Evolutionary conservation across 345 rosid genomes (phyloP).

Genomic region (Angophora floribunda): DNA sequence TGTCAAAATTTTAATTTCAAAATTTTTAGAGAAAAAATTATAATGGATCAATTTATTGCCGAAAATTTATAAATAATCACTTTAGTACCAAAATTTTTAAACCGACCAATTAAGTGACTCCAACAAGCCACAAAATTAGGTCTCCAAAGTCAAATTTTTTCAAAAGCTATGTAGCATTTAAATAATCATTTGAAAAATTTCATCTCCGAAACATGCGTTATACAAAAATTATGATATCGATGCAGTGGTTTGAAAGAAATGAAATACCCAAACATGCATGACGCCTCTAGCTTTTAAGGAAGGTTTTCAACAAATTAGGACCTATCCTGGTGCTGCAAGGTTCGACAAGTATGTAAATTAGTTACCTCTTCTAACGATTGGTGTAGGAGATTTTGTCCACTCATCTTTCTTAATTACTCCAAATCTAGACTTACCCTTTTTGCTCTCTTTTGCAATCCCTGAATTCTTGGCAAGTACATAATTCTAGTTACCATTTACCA

Average conservation of each 20-base stretch:
- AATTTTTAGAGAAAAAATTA: neutral
- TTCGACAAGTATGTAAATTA: neutral
- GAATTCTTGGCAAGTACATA: constrained; percentile 3
- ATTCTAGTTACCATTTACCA: neutral
- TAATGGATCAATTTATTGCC: neutral
- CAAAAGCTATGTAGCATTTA: neutral
- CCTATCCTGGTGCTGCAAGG: neutral
- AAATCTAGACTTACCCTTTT: neutral
- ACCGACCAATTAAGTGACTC: neutral
- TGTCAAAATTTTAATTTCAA: neutral
- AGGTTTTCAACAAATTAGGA: no score
- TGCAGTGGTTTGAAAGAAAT: neutral
- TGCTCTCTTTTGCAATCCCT: neutral
- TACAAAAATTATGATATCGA: neutral
- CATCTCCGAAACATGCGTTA: neutral
- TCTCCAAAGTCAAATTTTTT: neutral
- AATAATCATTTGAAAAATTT: neutral
- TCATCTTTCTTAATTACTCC: neutral
- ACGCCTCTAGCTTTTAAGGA: no score
- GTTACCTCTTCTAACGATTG: neutral
- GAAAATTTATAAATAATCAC: neutral
- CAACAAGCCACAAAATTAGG: neutral
- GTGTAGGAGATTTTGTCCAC: neutral
- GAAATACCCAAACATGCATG: neutral
- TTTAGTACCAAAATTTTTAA: neutral